Evolutionary conservation across 2,329 filamentous ascomycete genomes (phyloP).

Genomic region (Talaromyces amestolkiae): DNA sequence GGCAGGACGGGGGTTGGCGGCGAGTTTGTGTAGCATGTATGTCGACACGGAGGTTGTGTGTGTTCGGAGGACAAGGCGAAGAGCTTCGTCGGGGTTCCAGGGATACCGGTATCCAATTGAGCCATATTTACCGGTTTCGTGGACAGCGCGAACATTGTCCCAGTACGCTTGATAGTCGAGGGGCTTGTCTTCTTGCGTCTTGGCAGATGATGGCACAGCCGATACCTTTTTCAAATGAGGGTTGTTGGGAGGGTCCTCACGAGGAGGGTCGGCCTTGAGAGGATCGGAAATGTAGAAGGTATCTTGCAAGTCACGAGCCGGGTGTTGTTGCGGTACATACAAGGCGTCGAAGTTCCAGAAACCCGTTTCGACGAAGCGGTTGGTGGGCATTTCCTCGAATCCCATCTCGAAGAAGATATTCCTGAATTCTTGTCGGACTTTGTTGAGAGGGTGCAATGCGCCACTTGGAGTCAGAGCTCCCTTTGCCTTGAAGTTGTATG

Average conservation of each 20-base stretch:
- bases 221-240: constrained; percentile 41
- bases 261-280: constrained; percentile 65
- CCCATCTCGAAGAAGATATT: constrained; percentile 99
- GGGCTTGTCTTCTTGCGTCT: constrained; percentile 47
- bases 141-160: constrained; percentile 81
- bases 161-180: constrained; percentile 81
- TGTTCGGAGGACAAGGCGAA: constrained; percentile 85
- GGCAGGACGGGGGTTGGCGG: constrained; percentile 77
- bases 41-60: constrained; percentile 93
- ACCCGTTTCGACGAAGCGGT: constrained; percentile 88
- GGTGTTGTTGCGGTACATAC: constrained; percentile 96
- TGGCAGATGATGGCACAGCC: constrained; percentile 44
- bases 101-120: constrained; percentile 96
- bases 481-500: constrained; percentile 73
- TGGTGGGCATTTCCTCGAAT: constrained; percentile 96
- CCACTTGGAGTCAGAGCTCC: constrained; percentile 52
- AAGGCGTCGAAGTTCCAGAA: constrained; percentile 99
- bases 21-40: constrained; percentile 86
- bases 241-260: constrained; percentile 52
- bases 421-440: constrained; percentile 92
- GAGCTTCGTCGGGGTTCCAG: constrained; percentile 82
- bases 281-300: constrained; percentile 98
- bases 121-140: constrained; percentile 87
- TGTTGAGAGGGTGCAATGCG: constrained; percentile 67
- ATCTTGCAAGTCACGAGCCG: constrained; percentile 93